Conservation (phyloP, 331 rosid species). For the Rhamnella rubrinervis region DNA sequence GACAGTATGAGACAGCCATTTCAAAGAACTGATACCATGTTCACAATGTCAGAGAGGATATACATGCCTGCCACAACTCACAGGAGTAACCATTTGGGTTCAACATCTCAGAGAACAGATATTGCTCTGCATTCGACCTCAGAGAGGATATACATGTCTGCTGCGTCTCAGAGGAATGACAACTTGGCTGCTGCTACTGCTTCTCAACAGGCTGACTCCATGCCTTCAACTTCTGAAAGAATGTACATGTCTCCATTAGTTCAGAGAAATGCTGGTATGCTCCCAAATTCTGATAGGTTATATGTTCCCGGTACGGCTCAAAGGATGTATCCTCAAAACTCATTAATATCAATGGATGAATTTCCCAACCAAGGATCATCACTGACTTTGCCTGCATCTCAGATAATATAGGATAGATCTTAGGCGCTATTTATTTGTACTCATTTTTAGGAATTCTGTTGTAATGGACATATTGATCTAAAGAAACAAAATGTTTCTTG, state of each 20-base stretch:
- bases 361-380: slow-evolving; percentile 49
- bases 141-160: slow-evolving; percentile 39
- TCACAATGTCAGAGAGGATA: slow-evolving; percentile 53
- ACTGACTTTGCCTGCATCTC: slow-evolving; percentile 39
- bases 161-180: slow-evolving; percentile 43
- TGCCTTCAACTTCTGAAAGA: slow-evolving; percentile 43
- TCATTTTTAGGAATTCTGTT: slow-evolving; percentile 5
- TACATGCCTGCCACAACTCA: slow-evolving; percentile 38
- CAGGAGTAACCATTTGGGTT: slow-evolving; percentile 32
- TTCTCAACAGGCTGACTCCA: slow-evolving; percentile 34
- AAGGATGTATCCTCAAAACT: slow-evolving; percentile 47
- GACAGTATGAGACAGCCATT: slow-evolving; percentile 39
- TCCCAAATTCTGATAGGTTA: slow-evolving; percentile 42
- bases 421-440: not conserved
- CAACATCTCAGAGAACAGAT: slow-evolving; percentile 40
- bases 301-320: slow-evolving; percentile 42
- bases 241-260: slow-evolving; percentile 35
- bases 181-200: slow-evolving; percentile 23
- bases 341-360: slow-evolving; percentile 46
- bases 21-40: slow-evolving; percentile 40
- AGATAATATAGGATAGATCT: slow-evolving; percentile 30
- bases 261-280: slow-evolving; percentile 32
- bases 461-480: not conserved
- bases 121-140: slow-evolving; percentile 34
- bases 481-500: too few species aligned